These are phyloP conservation scores for Penicillium roqueforti DNA, from an alignment of 495 filamentous ascomycete species.

Conservation along the genomic window DNA sequence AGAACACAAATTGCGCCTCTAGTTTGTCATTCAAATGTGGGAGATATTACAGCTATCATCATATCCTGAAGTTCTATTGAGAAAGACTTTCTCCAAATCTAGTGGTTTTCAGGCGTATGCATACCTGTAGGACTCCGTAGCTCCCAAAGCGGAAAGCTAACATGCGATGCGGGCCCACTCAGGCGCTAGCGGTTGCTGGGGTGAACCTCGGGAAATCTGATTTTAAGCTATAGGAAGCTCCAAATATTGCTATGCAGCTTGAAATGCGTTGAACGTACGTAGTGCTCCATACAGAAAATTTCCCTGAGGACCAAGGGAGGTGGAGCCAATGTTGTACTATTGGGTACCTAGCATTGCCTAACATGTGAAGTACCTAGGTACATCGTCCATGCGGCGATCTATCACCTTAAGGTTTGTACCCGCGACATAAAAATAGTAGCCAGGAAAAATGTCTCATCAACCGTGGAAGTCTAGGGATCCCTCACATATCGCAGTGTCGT, in stretches of 20 bases:
- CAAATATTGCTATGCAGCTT: neutral
- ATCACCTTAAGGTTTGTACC: constrained; percentile 22
- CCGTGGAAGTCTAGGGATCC: neutral
- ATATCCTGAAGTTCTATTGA: neutral
- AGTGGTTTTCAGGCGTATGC: neutral
- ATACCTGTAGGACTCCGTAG: neutral
- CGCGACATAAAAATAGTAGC: constrained; percentile 12
- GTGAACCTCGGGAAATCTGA: constrained; percentile 1
- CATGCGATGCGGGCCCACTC: constrained; percentile 12
- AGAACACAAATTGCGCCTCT: neutral
- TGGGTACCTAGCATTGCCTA: constrained; percentile 14
- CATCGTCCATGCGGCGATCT: constrained; percentile 21
- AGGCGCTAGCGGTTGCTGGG: constrained; percentile 8
- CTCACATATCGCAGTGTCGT: neutral
- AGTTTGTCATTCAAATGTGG: neutral
- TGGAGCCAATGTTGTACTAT: constrained; percentile 5
- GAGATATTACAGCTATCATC: neutral
- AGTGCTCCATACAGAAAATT: neutral
- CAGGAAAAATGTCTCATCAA: constrained; percentile 28
- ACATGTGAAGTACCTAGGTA: constrained; percentile 15
- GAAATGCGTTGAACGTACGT: neutral
- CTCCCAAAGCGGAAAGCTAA: constrained; percentile 6
- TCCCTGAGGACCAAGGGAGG: constrained; percentile 3
- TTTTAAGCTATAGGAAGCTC: neutral
- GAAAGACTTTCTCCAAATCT: neutral